Evolutionary conservation across 805 yeast species (phyloP), one percentile per base, ranked within the genome.

Genomic region (Metschnikowia dekortorum): DNA sequence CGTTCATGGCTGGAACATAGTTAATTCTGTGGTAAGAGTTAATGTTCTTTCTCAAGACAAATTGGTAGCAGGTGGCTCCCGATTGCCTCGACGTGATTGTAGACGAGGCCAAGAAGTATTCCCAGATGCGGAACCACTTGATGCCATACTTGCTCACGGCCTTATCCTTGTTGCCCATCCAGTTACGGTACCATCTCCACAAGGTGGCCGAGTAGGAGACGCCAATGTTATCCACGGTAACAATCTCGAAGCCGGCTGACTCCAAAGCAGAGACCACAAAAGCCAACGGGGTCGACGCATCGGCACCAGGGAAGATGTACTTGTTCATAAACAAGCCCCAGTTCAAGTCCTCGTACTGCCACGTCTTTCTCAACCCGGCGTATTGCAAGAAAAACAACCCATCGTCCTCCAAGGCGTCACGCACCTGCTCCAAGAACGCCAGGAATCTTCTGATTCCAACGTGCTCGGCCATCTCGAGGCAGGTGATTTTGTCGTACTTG

Each of bases 251-350:
- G 2, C 96, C 96, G 51, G 85, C 82, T 37, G 82, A 84, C 74
- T 89, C 97, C 65, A 89, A 80, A 54, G 80, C 74, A 55, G 85
- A 80, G 53, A 84, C 76, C 56, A 89, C 92, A 64, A 87, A 90
- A 53, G 89, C 89, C 60, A 90, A 79, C 36, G 97, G 97, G 50
- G 97, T 90, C 6, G 96, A 88, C 44, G 96, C 96, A 73, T 89
- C 97, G 47, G 96, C 96, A 71, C 97, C 97, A 40, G 97, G 96
- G 89, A 89, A 89, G 66, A 89, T 85, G 72, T 88, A 89, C 77
- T 88, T 89, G 82, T 90, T 89, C 96, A 89, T 90, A 72, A 89
- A 89, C 67, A 90, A 76, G 61, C 97, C 97, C 97, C 96, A 89
- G 70, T 83, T 77, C 63, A 89, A 79, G 69, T 89, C 97, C 74